Base-by-base conservation (phyloP, 106 monocot genomes). In the Ottelia alismoides region DNA sequence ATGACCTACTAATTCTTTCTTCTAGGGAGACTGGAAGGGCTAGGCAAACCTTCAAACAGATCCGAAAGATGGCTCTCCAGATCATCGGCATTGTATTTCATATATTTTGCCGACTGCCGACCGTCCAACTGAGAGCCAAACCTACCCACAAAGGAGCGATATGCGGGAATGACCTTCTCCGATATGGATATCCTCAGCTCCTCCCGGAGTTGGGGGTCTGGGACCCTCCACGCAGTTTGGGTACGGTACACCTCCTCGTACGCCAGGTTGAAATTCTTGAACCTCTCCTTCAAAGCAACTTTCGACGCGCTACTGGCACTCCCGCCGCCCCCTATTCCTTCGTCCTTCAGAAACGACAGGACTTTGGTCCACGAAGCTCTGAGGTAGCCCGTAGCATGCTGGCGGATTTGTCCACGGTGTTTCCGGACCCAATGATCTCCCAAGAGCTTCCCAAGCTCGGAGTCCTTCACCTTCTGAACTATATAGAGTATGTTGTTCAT, bases 41-140 rank as follows among this genome's bases (percentile, higher is more conserved):
- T 49, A 63, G 56, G 30, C 14, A 29, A 25, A 12, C 80, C 89
- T 77, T 90, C 89, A 71, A 90, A 90, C 58, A 90, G 65, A 62
- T 84, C 76, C 5, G 62, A 26, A 20, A 84, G 47, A 60, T 69
- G 69, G 43, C 63, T 80, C 47, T 90, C 89, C 53, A 89, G 51
- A 72, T 80, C 83, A 20, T 89, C 88, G 11, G 79, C 31, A 17
- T 57, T 71, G 68, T 83, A 89, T 51, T 83, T 89, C 4, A 83
- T 74, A 61, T 80, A 72, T 51, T 63, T 83, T 1, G 61, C 46
- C 11, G 74, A 52, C 71, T 69, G 47, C 23, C 87, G 51, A 6
- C 63, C 71, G 48, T 89, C 88, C 47, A 89, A 60, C 2, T 80
- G 74, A 28, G 64, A 46, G 18, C 70, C 55, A 45, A 64, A 90